Evolutionary conservation across 371 early-diverging fungal species (phyloP).

Genomic region (Chytridium lagenaria): DNA sequence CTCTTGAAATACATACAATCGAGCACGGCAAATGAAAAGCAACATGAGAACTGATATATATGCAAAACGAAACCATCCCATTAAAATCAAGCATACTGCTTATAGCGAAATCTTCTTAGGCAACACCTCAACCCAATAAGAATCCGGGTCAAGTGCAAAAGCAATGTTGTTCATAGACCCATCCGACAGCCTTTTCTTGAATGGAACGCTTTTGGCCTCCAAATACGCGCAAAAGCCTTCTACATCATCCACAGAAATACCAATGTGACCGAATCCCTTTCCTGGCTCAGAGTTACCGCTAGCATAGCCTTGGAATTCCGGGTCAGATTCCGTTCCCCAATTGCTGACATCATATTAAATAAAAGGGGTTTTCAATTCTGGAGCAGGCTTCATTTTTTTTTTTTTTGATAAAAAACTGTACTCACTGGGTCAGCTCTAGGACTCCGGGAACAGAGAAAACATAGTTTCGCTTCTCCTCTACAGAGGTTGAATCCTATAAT

Average conservation of each 20-base stretch:
- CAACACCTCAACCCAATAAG: slow-evolving; percentile 61
- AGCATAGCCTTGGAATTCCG: slow-evolving; percentile 66
- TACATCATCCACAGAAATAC: slow-evolving; percentile 80
- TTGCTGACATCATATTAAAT: slow-evolving; percentile 47
- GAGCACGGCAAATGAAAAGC: too few relatives aligned
- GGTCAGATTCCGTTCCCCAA: slow-evolving; percentile 84
- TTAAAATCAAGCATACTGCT: too few relatives aligned
- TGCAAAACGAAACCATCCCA: too few relatives aligned
- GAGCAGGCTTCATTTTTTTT: slow-evolving; percentile 1
- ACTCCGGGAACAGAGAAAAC: slow-evolving; percentile 74
- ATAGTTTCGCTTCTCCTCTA: slow-evolving; percentile 62
- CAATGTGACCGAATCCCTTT: slow-evolving; percentile 83
- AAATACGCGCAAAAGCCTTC: slow-evolving; percentile 79
- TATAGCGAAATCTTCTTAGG: too few relatives aligned
- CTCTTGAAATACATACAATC: too few relatives aligned
- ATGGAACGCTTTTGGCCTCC: slow-evolving; percentile 71
- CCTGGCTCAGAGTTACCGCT: slow-evolving; percentile 76
- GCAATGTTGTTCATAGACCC: slow-evolving; percentile 81
- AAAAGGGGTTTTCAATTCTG: not conserved
- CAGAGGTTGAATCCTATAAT: slow-evolving; percentile 45
- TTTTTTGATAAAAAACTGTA: slow-evolving; percentile 14
- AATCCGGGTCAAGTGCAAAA: slow-evolving; percentile 87
- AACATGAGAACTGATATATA: too few relatives aligned
- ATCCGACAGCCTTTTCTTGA: slow-evolving; percentile 77
- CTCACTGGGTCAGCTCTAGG: slow-evolving; percentile 84